These are phyloP conservation scores for Tylopilus balloui DNA, from an alignment of 768 basidiomycete species.

Conservation along the genomic window DNA sequence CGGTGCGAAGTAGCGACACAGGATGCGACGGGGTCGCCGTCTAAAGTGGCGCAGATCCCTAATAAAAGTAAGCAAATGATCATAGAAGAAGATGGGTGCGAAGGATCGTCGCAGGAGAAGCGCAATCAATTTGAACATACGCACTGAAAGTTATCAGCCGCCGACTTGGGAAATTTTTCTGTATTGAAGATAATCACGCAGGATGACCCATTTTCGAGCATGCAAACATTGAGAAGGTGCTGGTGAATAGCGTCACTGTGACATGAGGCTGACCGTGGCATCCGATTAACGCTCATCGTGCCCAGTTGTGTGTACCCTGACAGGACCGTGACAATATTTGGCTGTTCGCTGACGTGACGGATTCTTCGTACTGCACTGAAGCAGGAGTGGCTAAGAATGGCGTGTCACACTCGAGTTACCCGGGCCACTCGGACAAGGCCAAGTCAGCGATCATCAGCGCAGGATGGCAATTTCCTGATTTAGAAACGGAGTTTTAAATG, in stretches of 20 bases:
- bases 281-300: no score
- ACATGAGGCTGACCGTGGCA: no score
- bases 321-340: no score
- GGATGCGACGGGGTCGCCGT: slow-evolving; percentile 29
- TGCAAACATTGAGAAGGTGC: no score
- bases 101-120: not conserved
- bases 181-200: not conserved
- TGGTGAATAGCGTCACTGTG: not conserved
- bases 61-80: slow-evolving; percentile 42
- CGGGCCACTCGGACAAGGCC: not conserved
- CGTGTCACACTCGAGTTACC: no score
- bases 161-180: not conserved
- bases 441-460: slow-evolving; percentile 12
- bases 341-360: no score
- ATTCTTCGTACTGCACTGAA: no score
- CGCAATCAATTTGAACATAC: not conserved
- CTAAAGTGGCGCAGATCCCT: slow-evolving; percentile 44
- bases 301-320: no score
- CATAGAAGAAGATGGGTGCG: slow-evolving; percentile 37
- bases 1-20: slow-evolving; percentile 39
- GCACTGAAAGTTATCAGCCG: slow-evolving; percentile 5
- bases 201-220: no score
- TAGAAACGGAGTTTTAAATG: slow-evolving; percentile 15
- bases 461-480: slow-evolving; percentile 17
- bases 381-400: no score